phyloP scores from a whole-genome alignment of 805 yeast species.

The Metschnikowia dekortorum region DNA sequence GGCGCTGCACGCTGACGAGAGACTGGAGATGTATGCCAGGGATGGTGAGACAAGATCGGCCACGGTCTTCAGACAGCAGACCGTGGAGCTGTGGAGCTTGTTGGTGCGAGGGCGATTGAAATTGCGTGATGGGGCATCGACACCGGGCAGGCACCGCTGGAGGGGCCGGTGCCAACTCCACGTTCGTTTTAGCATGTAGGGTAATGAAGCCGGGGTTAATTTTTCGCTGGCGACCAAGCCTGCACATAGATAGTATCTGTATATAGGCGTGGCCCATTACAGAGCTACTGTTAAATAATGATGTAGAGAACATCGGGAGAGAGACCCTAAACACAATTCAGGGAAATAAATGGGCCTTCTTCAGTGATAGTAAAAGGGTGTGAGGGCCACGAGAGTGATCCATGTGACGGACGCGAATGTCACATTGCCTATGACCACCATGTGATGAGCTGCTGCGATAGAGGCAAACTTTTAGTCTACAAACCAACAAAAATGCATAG shows the following conservation, averaged over 20 bases:
- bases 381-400: no score
- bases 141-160: slow-evolving; percentile 1
- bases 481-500: no score
- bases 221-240: background rate
- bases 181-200: slow-evolving; percentile 4
- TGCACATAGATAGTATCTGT: background rate
- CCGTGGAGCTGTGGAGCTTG: background rate
- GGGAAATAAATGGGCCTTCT: no score
- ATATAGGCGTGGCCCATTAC: background rate
- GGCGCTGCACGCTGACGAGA: background rate
- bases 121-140: background rate
- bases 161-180: slow-evolving; percentile 2
- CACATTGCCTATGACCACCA: no score
- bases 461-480: no score
- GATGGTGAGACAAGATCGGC: background rate
- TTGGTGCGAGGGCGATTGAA: background rate
- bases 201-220: background rate
- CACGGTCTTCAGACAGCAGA: background rate
- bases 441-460: no score
- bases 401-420: no score
- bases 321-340: no score
- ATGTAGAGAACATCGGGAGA: no score
- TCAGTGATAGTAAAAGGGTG: no score
- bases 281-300: no score
- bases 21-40: background rate